Evolutionary conservation across 352 stramenopile genomes (phyloP).

Genomic region (Pythium guiyangense): DNA sequence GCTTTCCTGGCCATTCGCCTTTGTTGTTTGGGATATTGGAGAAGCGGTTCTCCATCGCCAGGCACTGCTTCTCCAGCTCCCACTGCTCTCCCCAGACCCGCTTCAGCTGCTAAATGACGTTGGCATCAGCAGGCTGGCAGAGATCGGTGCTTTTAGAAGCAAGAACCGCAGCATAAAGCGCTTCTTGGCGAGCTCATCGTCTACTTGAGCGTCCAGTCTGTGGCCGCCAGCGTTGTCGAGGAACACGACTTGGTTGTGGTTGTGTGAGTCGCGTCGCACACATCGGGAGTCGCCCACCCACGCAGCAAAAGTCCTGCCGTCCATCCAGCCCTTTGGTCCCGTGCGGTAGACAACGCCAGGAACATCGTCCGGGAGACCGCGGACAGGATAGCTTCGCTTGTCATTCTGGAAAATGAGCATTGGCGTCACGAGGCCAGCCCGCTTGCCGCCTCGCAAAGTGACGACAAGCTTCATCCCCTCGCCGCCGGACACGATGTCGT

Average conservation of each 20-base stretch:
- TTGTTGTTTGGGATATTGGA: slow-evolving; percentile 8
- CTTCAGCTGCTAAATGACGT: slow-evolving; percentile 10
- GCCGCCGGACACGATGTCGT: background rate
- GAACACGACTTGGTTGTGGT: background rate
- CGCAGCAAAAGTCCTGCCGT: background rate
- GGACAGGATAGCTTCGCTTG: background rate
- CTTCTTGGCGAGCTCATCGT: background rate
- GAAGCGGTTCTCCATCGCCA: background rate
- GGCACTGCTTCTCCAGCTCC: slow-evolving; percentile 11
- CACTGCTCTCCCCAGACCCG: slow-evolving; percentile 2
- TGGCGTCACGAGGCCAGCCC: background rate
- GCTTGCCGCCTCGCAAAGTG: background rate
- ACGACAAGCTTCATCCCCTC: background rate
- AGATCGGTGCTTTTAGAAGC: slow-evolving; percentile 11
- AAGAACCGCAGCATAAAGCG: background rate
- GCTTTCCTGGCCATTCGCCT: slow-evolving; percentile 10
- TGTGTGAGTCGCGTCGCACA: background rate
- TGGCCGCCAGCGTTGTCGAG: slow-evolving; percentile 1
- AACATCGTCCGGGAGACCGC: background rate
- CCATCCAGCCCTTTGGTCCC: background rate
- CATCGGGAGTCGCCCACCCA: background rate
- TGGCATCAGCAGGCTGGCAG: too few species aligned
- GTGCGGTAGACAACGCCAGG: background rate
- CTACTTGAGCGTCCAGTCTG: background rate
- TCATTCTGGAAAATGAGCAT: background rate